Conservation (phyloP, 352 stramenopile species). For the Phytopythium cucurbitacearum region DNA sequence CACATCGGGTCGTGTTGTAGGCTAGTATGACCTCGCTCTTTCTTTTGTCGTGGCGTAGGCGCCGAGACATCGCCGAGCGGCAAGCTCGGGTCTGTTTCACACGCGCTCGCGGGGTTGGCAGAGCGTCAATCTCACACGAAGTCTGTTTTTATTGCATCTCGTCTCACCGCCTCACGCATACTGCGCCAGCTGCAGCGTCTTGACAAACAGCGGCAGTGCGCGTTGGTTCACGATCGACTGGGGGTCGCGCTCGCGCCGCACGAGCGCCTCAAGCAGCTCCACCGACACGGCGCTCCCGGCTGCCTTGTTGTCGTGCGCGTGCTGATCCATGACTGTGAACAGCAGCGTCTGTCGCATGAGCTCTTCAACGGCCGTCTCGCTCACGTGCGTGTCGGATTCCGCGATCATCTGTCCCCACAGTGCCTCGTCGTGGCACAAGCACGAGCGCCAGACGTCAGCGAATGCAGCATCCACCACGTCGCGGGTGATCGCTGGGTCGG, state of each 20-base stretch:
- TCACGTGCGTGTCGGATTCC: conserved; percentile 47
- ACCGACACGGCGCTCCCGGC: conserved; percentile 35
- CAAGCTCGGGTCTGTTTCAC: too few relatives aligned
- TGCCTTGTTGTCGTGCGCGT: conserved; percentile 3
- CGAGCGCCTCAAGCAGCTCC: conserved; percentile 61
- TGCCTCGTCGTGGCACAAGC: conserved; percentile 44
- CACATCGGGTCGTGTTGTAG: background rate
- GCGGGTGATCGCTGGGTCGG: conserved; percentile 10
- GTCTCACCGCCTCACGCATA: conserved; percentile 11
- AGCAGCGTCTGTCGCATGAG: conserved; percentile 73
- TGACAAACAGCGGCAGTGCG: conserved; percentile 62
- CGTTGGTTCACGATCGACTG: conserved; percentile 45
- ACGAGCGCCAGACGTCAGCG: conserved; percentile 48
- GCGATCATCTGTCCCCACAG: conserved; percentile 52
- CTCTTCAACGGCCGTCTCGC: conserved; percentile 56
- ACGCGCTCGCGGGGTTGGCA: too few relatives aligned
- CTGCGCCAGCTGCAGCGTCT: conserved; percentile 66
- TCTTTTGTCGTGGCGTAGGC: too few relatives aligned
- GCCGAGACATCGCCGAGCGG: too few relatives aligned
- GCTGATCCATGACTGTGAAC: conserved; percentile 43
- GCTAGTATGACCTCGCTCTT: too few relatives aligned
- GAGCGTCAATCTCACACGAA: too few relatives aligned
- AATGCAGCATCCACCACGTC: conserved; percentile 46
- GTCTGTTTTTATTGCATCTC: conserved; percentile 1
- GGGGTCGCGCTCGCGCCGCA: conserved; percentile 40